phyloP scores from a whole-genome alignment of 2,329 filamentous ascomycete species.

The Acarospora socialis region DNA sequence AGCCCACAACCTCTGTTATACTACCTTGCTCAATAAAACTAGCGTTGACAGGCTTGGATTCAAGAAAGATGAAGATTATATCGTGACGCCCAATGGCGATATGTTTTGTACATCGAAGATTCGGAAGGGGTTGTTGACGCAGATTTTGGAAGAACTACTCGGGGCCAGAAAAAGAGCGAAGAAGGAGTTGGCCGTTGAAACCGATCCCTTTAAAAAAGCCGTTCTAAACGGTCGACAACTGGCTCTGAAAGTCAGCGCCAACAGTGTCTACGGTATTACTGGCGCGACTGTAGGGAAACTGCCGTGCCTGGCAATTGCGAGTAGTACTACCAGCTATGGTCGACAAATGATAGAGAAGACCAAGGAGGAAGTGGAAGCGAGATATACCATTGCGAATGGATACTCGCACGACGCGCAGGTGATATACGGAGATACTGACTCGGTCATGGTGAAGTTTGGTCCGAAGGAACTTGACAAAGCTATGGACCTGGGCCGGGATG shows the following conservation, averaged over 20 bases:
- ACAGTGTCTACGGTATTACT: slow-evolving; percentile 94
- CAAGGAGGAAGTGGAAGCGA: slow-evolving; percentile 83
- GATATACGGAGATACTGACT: slow-evolving; percentile 98
- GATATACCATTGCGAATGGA: slow-evolving; percentile 84
- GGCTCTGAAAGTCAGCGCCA: slow-evolving; percentile 90
- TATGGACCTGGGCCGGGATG: slow-evolving; percentile 93
- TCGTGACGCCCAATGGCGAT: slow-evolving; percentile 87
- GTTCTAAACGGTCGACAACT: slow-evolving; percentile 94
- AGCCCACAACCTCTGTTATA: slow-evolving; percentile 96
- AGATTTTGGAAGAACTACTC: slow-evolving; percentile 90
- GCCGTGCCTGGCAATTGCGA: slow-evolving; percentile 86
- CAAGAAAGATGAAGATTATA: slow-evolving; percentile 86
- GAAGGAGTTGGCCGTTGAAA: slow-evolving; percentile 74
- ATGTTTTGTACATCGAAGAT: slow-evolving; percentile 79
- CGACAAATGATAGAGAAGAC: slow-evolving; percentile 99
- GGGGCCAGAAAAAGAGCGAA: slow-evolving; percentile 91
- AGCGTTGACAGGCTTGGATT: slow-evolving; percentile 62
- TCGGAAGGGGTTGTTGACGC: slow-evolving; percentile 79
- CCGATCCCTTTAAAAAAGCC: slow-evolving; percentile 92
- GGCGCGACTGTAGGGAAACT: slow-evolving; percentile 93
- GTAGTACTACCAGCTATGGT: slow-evolving; percentile 92
- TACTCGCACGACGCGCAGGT: slow-evolving; percentile 91
- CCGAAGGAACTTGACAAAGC: slow-evolving; percentile 72
- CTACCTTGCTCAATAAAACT: slow-evolving; percentile 69
- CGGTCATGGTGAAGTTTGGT: slow-evolving; percentile 98